Evolutionary conservation across 768 basidiomycete genomes (phyloP), one percentile per base, ranked within the genome.

Genomic region (Lactarius deliciosus): DNA sequence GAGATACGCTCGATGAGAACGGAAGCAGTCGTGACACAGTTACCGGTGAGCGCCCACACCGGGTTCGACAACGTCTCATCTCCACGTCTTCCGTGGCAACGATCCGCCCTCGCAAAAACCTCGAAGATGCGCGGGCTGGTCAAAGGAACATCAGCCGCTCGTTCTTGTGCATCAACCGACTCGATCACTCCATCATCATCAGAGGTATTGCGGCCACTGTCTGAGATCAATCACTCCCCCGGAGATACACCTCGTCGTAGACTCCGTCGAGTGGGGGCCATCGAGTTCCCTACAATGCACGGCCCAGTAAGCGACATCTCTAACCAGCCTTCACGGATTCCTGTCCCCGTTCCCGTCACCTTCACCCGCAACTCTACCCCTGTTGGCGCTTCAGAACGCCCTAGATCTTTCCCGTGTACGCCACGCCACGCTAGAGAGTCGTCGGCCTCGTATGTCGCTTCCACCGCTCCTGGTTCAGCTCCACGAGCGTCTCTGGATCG

Each of bases 1-100:
- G 58, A 56, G 70, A 71, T 45, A 61, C 70, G 20, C 56, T 63
- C 25, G 68, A 71, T 38, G 70, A 71, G 57, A 71, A 71, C 56
- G 40, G 40, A 16, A 47, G 45, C 58, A 40, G 59, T 61, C 64
- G 69, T 59, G 62, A 56, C 64, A 57, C 58, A 25, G 47, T n/a
- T 58, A 4, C 38, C 38, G 15, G 38, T 40, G 59, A 59, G 69
- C 62, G 56, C 54, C 36, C 60, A 15, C 65, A 65, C 9, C 69
- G 70, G 20, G 68, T 71, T 16, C 64, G 70, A 16, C 70, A 66
- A 59, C 62, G 70, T 50, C 65, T 71, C 59, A 63, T 47, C 56
- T 71, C 70, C 59, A 67, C 62, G 28, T 65, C 68, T 28, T 71
- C 70, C 53, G 64, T 67, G 56, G 70, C 59, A 43, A 71, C 70